Evolutionary conservation across 768 basidiomycete genomes (phyloP), one percentile per base, ranked within the genome.

Genomic region (Amyloporia xantha): DNA sequence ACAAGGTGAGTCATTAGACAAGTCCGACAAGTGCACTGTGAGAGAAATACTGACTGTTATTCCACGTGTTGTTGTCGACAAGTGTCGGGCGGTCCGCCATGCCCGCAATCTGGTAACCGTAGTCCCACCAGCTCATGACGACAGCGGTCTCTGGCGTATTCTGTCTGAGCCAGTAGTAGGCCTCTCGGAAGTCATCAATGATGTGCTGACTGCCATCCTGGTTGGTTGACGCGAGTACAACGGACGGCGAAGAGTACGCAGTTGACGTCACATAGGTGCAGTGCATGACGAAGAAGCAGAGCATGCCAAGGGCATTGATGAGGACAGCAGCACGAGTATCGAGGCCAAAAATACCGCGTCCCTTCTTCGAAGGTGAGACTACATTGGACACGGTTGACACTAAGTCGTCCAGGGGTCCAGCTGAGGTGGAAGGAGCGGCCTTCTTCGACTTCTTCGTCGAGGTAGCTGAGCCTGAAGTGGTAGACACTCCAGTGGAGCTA

Each of bases 61-160:
- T 98, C 96, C 96, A 98, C 0, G 96, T 99, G 64, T 98, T 97
- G 71, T 99, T 98, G 68, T 99, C 95, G 17, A 98, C 95, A 56
- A 98, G 70, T 1, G 95, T 98, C 12, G 92, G 84, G 39, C 95
- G 74, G 69, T 98, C 93, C 20, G 96, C 94, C 90, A 98, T 96
- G 35, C 96, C 96, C 35, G 96, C 96, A 61, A 98, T 97, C 68
- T 98, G 95, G 65, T 99, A 98, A 24, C 95, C 96, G 57, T 98
- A 99, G 70, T 98, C 96, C 96, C 96, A 98, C 96, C 96, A 99
- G 52, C 87, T 91, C 92, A 95, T 94, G 21, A 98, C 84, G 26
- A 98, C 94, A 4, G 92, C 83, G 52, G 90, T 84, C 66, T 92
- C 74, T 4, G 86, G 77, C 2, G 96, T 99, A 70, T 98, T 99